A percentile compares a stretch with the other conserved stretches of the same genome.
These are phyloP conservation scores for Mortierella sp. DNA, from an alignment of 371 early-diverging fungal species.

Conservation along the genomic window DNA sequence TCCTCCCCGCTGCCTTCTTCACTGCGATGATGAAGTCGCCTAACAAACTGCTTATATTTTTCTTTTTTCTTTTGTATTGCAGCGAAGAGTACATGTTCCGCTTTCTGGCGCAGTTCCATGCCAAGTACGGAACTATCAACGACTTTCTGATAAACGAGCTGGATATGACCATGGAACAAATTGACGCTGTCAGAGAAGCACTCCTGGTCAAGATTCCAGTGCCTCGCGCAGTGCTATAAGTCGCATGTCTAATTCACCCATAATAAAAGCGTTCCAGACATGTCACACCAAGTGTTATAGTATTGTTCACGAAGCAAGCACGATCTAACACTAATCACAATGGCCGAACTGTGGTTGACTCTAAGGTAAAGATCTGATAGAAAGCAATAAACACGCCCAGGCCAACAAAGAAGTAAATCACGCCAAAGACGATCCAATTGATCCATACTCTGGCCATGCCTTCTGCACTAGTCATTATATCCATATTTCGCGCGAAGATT, in stretches of 20 bases:
- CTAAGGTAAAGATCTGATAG: constrained; percentile 12
- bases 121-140: constrained; percentile 41
- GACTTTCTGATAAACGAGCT: constrained; percentile 50
- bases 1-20: too few relatives aligned
- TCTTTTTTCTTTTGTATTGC: neutral
- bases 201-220: constrained; percentile 47
- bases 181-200: constrained; percentile 46
- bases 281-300: too few relatives aligned
- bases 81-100: constrained; percentile 46
- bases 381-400: constrained; percentile 16
- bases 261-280: neutral
- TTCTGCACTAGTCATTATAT: constrained; percentile 27
- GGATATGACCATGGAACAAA: constrained; percentile 43
- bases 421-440: constrained; percentile 19
- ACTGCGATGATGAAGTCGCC: too few relatives aligned
- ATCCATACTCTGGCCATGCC: constrained; percentile 39
- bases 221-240: constrained; percentile 39
- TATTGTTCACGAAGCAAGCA: too few relatives aligned
- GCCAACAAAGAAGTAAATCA: constrained; percentile 9
- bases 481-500: constrained; percentile 45
- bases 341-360: too few relatives aligned
- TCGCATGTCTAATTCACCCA: neutral
- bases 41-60: too few relatives aligned
- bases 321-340: too few relatives aligned
- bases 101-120: constrained; percentile 49